Evolutionary conservation across 306 rosid species (phyloP), one percentile per base, ranked within the genome.

Genomic region (Malus sylvestris): DNA sequence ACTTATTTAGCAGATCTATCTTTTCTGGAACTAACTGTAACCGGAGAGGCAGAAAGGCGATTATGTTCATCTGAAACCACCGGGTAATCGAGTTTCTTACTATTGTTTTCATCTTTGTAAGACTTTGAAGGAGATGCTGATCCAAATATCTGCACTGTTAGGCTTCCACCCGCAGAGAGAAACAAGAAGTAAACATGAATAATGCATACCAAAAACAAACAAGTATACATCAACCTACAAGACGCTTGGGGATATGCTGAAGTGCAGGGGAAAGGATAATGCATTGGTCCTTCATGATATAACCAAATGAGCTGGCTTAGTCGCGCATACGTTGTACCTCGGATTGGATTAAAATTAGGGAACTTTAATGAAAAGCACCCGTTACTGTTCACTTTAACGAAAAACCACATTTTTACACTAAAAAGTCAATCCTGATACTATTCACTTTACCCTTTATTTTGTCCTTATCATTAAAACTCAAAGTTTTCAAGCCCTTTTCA

Each of bases 91-190:
- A 80, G 81, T 76, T 83, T 80, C 82, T 84, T 69, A 72, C n/a
- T 65, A 75, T 16, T 40, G 15, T 70, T 78, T 42, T 70, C 79
- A 77, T 76, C 72, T 82, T 77, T 65, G 19, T 44, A 42, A 18
- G 89, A 79, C 57, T 84, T 70, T 15, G 80, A 15, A 29, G 87
- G 25, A 62, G 83, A 79, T 35, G 75, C 29, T 16, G 87, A 71
- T 68, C 91, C 90, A 73, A 83, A 64, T 69, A 91, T 73, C 86
- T 91, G 92, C 71, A 91, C 90, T 13, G 93, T 71, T 67, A 91
- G 77, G 87, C 93, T 91, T 73, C 96, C 96, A 71, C 83, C 93
- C 89, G 22, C 3, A 30, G 62, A 81, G 40, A 45, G 61, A 66
- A 38, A 85, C 51, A 59, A 57, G 57, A 73, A 18, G 64, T 72